Evolutionary conservation across 768 basidiomycete genomes (phyloP), one percentile per base, ranked within the genome.

Genomic region (Mycena olivaceomarginata): DNA sequence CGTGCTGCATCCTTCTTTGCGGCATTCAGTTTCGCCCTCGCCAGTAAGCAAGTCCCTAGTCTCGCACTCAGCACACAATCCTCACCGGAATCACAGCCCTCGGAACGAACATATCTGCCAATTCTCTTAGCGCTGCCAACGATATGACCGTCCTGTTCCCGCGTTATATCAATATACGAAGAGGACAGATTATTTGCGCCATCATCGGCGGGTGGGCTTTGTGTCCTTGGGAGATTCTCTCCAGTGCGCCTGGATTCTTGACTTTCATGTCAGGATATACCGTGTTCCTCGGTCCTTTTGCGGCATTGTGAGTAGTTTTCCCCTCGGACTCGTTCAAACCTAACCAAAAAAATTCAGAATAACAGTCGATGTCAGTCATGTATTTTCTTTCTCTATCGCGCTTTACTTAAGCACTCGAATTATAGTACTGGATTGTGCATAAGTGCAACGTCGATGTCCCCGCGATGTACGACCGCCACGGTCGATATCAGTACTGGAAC

Each of bases 141-240:
- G 97, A 98, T 82, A 91, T 97, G 87, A 95, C 93, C 4, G 96
- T 92, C n/a, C 86, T 95, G 53, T 91, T 89, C 81, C 96, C 95
- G 40, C 88, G 89, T 72, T 97, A 90, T 77, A 91, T 98, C 85
- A 95, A 97, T 82, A 95, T 97, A 77, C 89, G 91, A 67, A 89
- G 97, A 12, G 97, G 97, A 1, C 93, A 93, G 81, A 85, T 95
- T 75, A 86, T 98, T 45, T 97, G 95, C 77, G 95, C 95, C 0
- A 70, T 97, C 63, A 82, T 98, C 7, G 96, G 96, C 4, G 95
- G 95, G 0, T 98, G 97, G 96, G 92, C 90, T 0, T 84, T 96
- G n/a, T 93, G 92, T 77, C 96, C 96, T 5, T 98, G 96, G 97
- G 92, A 96, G 84, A 96, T 98, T 70, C 87, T 97, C 43, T 88